Conservation (phyloP, 805 yeast genomes). For the Suhomyces sp. region DNA sequence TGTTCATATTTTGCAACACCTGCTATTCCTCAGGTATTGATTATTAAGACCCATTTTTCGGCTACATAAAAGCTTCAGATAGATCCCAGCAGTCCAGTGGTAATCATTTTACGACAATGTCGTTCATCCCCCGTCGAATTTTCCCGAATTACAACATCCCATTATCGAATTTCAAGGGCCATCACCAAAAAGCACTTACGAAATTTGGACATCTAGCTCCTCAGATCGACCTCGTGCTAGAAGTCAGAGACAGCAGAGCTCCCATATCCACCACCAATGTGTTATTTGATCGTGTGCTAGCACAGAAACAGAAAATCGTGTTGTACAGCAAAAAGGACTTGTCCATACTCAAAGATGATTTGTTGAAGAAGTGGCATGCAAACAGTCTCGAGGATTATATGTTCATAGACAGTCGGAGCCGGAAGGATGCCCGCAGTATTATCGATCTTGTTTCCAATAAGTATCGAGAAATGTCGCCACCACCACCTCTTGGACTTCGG, state of each 20-base stretch:
- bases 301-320: conserved; percentile 55
- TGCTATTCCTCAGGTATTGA: no score
- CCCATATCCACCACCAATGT: conserved; percentile 83
- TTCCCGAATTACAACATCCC: conserved; percentile 75
- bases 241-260: conserved; percentile 85
- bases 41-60: no score
- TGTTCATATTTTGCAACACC: no score
- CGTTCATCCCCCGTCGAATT: conserved; percentile 64
- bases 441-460: conserved; percentile 49
- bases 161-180: conserved; percentile 84
- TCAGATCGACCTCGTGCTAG: conserved; percentile 77
- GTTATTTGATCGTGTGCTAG: conserved; percentile 66
- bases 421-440: conserved; percentile 49
- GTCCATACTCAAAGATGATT: conserved; percentile 41
- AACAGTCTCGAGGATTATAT: conserved; percentile 31
- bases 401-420: conserved; percentile 58
- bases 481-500: conserved; percentile 82
- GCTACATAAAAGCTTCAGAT: neutral
- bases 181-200: conserved; percentile 77
- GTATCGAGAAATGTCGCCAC: conserved; percentile 51
- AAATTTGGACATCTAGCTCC: conserved; percentile 68
- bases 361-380: conserved; percentile 36
- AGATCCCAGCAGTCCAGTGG: neutral
- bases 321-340: conserved; percentile 78
- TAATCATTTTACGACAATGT: conserved; percentile 17